These are phyloP conservation scores for Monosporozyma unispora DNA, from an alignment of 805 yeast genomes.

Conservation along the genomic window DNA sequence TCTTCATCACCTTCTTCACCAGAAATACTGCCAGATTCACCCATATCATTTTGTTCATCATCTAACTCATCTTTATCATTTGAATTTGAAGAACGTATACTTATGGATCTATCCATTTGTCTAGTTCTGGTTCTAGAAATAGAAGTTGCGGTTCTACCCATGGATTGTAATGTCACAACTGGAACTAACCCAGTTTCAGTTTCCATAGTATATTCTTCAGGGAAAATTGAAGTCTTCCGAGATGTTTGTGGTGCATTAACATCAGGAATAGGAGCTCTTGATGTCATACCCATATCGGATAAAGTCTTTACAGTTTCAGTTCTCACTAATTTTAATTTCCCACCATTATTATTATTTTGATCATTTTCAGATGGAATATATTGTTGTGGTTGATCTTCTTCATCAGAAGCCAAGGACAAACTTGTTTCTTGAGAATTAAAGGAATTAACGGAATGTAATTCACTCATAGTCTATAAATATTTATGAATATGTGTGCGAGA, in stretches of 20 bases:
- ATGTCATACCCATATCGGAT: constrained; percentile 50
- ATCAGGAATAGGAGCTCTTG: constrained; percentile 47
- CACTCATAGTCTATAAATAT: constrained; percentile 7
- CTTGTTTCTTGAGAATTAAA: constrained; percentile 9
- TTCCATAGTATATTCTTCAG: constrained; percentile 86
- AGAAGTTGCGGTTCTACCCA: constrained; percentile 47
- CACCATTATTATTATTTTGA: not conserved
- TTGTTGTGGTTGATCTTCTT: constrained; percentile 20
- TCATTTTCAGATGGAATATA: constrained; percentile 12
- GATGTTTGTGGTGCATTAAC: constrained; percentile 44
- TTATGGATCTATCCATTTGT: constrained; percentile 18
- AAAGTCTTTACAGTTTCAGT: constrained; percentile 73
- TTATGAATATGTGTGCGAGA: not conserved
- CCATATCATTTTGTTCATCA: constrained; percentile 12
- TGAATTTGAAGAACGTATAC: constrained; percentile 5
- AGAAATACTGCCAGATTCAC: constrained; percentile 14
- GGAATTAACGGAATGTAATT: constrained; percentile 10
- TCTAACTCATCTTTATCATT: constrained; percentile 9
- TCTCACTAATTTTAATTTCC: constrained; percentile 34
- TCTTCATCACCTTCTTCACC: constrained; percentile 19
- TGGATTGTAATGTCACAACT: constrained; percentile 53
- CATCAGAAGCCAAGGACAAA: constrained; percentile 9
- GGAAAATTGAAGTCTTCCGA: constrained; percentile 64
- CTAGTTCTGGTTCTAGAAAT: constrained; percentile 33
- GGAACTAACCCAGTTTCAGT: constrained; percentile 86